Evolutionary conservation across 257 asterid species (phyloP), one percentile per base, ranked within the genome.

Genomic region (Vinca minor): DNA sequence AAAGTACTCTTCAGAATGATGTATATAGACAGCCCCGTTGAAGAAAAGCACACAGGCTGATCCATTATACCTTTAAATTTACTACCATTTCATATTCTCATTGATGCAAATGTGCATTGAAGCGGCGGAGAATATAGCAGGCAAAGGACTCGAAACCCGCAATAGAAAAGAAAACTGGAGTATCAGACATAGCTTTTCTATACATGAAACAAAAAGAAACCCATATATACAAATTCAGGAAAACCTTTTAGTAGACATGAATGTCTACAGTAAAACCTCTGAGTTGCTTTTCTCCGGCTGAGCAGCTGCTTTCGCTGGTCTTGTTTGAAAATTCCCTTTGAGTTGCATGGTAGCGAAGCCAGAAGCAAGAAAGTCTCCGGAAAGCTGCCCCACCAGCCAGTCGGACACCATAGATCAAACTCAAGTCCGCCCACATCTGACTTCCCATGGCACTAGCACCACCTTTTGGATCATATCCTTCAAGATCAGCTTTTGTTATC

Each of bases 321-420:
- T 78, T 67, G 20, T 59, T 67, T 21, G 64, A 39, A 18, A 67
- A 63, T 64, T 73, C 74, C 73, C 68, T 76, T 26, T 44, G 63
- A 52, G 69, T n/a, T n/a, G n/a, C 53, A 60, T 69, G 72, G 23
- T 72, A 81, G 15, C 57, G 73, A 23, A 81, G 68, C 87, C 84
- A 85, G 69, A 76, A 59, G 71, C 80, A 77, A 13, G 85, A 83
- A 49, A 85, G 77, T 68, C 80, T 72, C 55, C 82, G 65, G 70
- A 85, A 71, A 32, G 94, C 87, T 31, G 84, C 77, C 62, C 67
- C 78, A 41, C 94, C 74, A 17, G 79, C 77, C 67, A 80, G 72
- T 65, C 78, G 78, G 25, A 81, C 84, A 64, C 79, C 72, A 65
- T 71, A 85, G 32, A 85, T 64, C 73, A 85, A 62, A 75, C 75